Evolutionary conservation across 257 asterid genomes (phyloP), one percentile per base, ranked within the genome.

Genomic region (Nicotiana knightiana): DNA sequence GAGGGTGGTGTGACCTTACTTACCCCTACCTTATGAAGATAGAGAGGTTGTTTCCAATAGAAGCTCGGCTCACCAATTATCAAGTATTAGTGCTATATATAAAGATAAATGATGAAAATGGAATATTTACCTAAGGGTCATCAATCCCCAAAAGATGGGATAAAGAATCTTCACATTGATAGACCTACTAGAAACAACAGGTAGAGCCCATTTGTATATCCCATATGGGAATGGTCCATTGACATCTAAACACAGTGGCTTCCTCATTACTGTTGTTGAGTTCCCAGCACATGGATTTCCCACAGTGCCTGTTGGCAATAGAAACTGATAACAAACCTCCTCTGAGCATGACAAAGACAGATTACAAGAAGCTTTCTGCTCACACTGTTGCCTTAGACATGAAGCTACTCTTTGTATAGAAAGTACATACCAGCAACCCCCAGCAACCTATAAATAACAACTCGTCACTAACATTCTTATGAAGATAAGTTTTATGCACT

Each of bases 361-460:
- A 84, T 85, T 84, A 67, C 99, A 95, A 0, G 87, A 64, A 24
- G 82, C 76, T 32, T 67, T 90, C 8, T 37, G 77, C 28, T 58
- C 81, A 79, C 98, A 94, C 21, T 91, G 97, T 87, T 88, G 91
- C 85, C 86, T 86, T 17, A 96, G 90, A 90, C 99, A 96, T 17
- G 93, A 87, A 0, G 93, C 95, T 9, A 94, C 97, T 2, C 98
- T 93, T 55, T 96, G 97, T 81, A 96, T 94, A 0, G 98, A 88
- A 26, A 96, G 99, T 84, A 93, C 92, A 24, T 96, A 93, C 99
- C 99, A 96, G 82, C 99, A 94, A 5, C 99, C 98, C 8, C 99
- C 99, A 2, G 97, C 98, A 78, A 93, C 98, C 99, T 95, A 65
- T 55, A 35, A 30, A 67, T 54, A 7, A 48, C 6, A 71, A 71